Conservation (phyloP, 208 protist species). For the Crithidia fasciculata region DNA sequence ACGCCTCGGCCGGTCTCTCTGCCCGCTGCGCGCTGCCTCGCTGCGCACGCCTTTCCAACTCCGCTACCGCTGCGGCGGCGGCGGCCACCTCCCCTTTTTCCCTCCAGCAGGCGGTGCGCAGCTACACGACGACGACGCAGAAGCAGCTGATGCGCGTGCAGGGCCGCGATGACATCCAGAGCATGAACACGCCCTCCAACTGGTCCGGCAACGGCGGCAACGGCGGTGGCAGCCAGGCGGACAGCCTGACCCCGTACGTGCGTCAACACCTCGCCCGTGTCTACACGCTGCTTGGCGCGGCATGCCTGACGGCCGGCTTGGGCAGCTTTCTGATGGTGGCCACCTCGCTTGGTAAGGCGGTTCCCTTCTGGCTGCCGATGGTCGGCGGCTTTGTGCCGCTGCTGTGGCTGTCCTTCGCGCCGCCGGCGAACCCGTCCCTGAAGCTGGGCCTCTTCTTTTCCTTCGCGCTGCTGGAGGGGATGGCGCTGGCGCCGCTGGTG, state of each 20-base stretch:
- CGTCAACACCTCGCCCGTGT: slow-evolving; percentile 83
- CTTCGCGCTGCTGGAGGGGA: slow-evolving; percentile 84
- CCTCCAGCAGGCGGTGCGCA: slow-evolving; percentile 18
- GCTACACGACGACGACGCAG: slow-evolving; percentile 21
- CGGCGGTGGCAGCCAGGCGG: slow-evolving; percentile 54
- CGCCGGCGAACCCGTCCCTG: slow-evolving; percentile 67
- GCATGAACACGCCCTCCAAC: slow-evolving; percentile 50
- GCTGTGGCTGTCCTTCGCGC: slow-evolving; percentile 85
- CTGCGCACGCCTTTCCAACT: background rate
- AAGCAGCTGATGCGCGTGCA: slow-evolving; percentile 37
- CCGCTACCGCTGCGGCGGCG: slow-evolving; percentile 2
- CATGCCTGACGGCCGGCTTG: slow-evolving; percentile 51
- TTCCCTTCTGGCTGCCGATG: slow-evolving; percentile 89
- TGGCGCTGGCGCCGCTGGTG: slow-evolving; percentile 84
- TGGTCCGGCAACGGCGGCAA: slow-evolving; percentile 34
- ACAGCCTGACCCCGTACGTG: slow-evolving; percentile 84
- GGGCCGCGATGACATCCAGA: slow-evolving; percentile 46
- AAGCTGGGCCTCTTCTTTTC: slow-evolving; percentile 83
- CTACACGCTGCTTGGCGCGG: slow-evolving; percentile 76
- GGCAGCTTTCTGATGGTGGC: slow-evolving; percentile 84
- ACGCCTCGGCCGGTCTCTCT: background rate
- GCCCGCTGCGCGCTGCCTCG: background rate
- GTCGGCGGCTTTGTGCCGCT: slow-evolving; percentile 83
- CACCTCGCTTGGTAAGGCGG: slow-evolving; percentile 68
- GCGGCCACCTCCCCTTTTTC: background rate